Evolutionary conservation across 257 asterid species (phyloP), one percentile per base, ranked within the genome.

Genomic region (Solanum megistacrolobum): DNA sequence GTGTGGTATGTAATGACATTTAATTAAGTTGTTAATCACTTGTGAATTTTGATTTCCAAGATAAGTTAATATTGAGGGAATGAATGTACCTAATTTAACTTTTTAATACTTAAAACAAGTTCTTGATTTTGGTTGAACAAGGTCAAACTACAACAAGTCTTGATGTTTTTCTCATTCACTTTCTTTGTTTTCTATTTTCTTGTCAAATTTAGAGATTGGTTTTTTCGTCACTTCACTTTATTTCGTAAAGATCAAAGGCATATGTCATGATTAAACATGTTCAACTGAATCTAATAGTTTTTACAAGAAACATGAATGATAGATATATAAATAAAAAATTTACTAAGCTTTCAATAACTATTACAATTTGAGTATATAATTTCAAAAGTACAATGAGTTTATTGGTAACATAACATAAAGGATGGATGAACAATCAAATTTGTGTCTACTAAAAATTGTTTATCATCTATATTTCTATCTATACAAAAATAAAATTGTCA

Each of bases 1-100:
- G 98, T 89, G 89, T 95, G 39, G 82, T 92, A 12, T 94, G 98
- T 89, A 90, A 41, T 75, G 85, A 66, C 21, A 66, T 84, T 5
- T 72, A 73, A 76, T 5, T 62, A 73, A 76, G 12, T 38, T 76
- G 83, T 76, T 39, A 25, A 4, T 2, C n/a, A 78, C 62, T 25
- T n/a, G n/a, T n/a, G n/a, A n/a, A n/a, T n/a, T n/a, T n/a, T 90
- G 83, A 65, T 73, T 29, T 72, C 69, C 20, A 18, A 4, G 27
- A 39, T 29, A 32, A 74, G 58, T 81, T 75, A 8, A 86, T 39
- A 39, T 39, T 6, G 41, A 83, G 62, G 25, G 58, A 34, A 11
- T 46, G 35, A 65, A 65, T 25, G 66, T 18, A 32, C 36, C 75
- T 84, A 34, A 21, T 55, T 83, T 34, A 48, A 60, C 41, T 46